Percentiles rank a stretch among this genome's conserved stretches.
Conservation (phyloP, 75 land plant species). For the Cryptomeria japonica region DNA sequence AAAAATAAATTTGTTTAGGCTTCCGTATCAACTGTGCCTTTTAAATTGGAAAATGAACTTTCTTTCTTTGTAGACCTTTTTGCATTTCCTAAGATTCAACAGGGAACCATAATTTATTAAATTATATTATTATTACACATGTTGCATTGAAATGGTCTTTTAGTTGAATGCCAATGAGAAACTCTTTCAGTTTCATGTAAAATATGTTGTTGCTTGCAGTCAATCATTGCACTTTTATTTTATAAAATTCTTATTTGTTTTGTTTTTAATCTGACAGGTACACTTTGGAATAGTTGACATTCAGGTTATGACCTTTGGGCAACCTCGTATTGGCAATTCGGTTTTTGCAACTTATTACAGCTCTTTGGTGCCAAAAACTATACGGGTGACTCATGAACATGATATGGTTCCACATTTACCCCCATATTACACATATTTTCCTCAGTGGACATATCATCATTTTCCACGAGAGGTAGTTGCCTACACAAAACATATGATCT, state of each 20-base stretch:
- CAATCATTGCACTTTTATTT: neutral
- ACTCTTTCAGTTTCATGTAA: neutral
- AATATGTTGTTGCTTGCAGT: neutral
- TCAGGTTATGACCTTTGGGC: slow-evolving; percentile 90
- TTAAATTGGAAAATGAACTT: neutral
- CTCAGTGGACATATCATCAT: slow-evolving; percentile 89
- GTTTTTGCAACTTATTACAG: slow-evolving; percentile 78
- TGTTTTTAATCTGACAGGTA: slow-evolving; percentile 36
- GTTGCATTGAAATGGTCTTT: neutral
- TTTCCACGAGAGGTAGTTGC: slow-evolving; percentile 87
- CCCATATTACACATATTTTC: slow-evolving; percentile 78
- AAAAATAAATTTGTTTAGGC: neutral
- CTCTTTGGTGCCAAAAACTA: slow-evolving; percentile 61
- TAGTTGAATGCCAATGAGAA: neutral
- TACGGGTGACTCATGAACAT: slow-evolving; percentile 78
- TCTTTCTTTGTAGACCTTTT: neutral
- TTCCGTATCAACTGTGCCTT: neutral
- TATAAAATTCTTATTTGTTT: neutral
- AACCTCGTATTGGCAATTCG: slow-evolving; percentile 93
- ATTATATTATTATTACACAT: neutral
- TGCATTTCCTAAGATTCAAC: neutral
- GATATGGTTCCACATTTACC: slow-evolving; percentile 98
- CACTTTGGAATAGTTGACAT: slow-evolving; percentile 45
- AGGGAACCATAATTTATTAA: neutral
- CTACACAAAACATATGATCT: neutral